phyloP scores from a whole-genome alignment of 2,329 filamentous ascomycete species.

The Microdochium bolleyi region DNA sequence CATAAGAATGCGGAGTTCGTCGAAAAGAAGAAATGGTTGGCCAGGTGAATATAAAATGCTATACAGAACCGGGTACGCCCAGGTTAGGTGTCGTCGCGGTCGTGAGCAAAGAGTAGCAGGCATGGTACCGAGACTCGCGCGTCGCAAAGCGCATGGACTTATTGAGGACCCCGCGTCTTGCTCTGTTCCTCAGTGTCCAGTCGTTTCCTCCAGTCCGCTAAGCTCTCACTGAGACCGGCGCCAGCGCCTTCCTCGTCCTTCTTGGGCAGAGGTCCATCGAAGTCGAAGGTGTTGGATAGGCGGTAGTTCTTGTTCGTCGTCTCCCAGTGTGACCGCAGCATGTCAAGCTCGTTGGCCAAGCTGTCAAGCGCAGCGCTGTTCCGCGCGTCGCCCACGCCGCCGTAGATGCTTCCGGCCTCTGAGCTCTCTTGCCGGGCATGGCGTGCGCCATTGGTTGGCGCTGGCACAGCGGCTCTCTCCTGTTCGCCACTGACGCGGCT shows the following conservation, averaged over 20 bases:
- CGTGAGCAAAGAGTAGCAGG: neutral
- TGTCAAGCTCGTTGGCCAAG: slow-evolving; percentile 85
- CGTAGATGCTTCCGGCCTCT: slow-evolving; percentile 57
- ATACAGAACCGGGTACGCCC: no score
- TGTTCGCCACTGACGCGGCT: slow-evolving; percentile 50
- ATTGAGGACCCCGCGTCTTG: neutral
- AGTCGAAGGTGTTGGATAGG: slow-evolving; percentile 82
- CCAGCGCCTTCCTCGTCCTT: slow-evolving; percentile 35
- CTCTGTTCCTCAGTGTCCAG: slow-evolving; percentile 51
- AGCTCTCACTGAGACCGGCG: slow-evolving; percentile 57
- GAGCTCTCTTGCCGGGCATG: slow-evolving; percentile 48
- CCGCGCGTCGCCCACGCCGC: slow-evolving; percentile 43
- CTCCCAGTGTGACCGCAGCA: slow-evolving; percentile 87
- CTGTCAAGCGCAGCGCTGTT: slow-evolving; percentile 73
- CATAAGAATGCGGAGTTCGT: no score
- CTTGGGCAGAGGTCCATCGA: slow-evolving; percentile 46
- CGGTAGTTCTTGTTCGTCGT: slow-evolving; percentile 93
- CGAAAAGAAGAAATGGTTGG: no score
- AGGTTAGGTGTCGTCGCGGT: neutral
- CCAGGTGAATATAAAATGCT: no score
- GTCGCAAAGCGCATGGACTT: neutral
- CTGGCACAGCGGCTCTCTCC: slow-evolving; percentile 22
- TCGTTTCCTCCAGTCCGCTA: slow-evolving; percentile 74
- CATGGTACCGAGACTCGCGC: neutral
- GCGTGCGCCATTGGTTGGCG: slow-evolving; percentile 23